Evolutionary conservation across 1,284 basidiomycete species (phyloP).

Genomic region (Trichosporon sp.): DNA sequence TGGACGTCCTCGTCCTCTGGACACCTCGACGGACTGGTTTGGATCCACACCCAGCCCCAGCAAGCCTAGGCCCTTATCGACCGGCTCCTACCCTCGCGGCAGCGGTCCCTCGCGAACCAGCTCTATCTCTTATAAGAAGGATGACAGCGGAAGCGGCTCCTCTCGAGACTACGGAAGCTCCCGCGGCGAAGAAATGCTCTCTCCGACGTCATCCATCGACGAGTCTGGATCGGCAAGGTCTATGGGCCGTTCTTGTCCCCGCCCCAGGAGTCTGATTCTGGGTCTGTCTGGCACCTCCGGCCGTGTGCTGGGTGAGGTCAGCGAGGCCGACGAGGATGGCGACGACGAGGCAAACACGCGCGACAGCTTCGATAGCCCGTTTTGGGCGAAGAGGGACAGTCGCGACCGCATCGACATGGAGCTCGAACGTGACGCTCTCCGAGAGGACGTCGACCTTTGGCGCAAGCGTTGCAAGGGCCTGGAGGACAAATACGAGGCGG

Average conservation of each 20-base stretch:
- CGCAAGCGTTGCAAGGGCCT: slow-evolving; percentile 31
- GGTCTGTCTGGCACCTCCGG: slow-evolving; percentile 25
- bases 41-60: slow-evolving; percentile 11
- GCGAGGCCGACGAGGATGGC: slow-evolving; percentile 35
- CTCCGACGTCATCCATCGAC: slow-evolving; percentile 3
- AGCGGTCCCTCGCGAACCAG: slow-evolving; percentile 29
- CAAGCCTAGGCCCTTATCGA: slow-evolving; percentile 9
- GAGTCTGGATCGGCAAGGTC: background rate
- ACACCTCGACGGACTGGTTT: slow-evolving; percentile 9
- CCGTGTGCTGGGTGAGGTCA: slow-evolving; percentile 39
- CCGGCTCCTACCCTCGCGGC: background rate
- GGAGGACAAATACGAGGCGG: slow-evolving; percentile 37
- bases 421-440: slow-evolving; percentile 41
- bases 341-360: slow-evolving; percentile 10
- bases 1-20: slow-evolving; percentile 36
- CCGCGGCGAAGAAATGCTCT: slow-evolving; percentile 6
- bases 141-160: slow-evolving; percentile 23
- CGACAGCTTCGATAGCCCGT: slow-evolving; percentile 18
- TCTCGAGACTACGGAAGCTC: slow-evolving; percentile 20
- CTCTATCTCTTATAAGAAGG: slow-evolving; percentile 44
- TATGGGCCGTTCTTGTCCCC: slow-evolving; percentile 34
- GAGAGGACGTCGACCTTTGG: slow-evolving; percentile 45
- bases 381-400: slow-evolving; percentile 15
- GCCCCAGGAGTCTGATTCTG: slow-evolving; percentile 29
- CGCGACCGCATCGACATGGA: slow-evolving; percentile 36